These are phyloP conservation scores for Cytospora leucostoma DNA, from an alignment of 2,329 filamentous ascomycete species.

Conservation along the genomic window DNA sequence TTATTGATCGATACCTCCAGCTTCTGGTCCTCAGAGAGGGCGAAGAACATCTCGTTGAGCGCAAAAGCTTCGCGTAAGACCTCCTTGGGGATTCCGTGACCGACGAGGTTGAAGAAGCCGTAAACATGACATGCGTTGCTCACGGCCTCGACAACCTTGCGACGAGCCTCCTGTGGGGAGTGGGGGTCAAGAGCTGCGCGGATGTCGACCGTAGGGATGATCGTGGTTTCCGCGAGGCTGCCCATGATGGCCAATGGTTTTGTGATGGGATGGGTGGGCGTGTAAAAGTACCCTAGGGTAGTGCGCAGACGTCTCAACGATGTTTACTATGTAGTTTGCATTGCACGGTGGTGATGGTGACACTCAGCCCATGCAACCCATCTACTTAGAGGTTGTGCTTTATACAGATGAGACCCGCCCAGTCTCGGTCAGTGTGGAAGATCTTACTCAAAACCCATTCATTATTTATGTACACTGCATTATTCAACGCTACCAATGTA, in stretches of 20 bases:
- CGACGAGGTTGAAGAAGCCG: conserved; percentile 39
- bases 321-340: too few species aligned
- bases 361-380: too few species aligned
- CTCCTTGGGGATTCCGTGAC: conserved; percentile 35
- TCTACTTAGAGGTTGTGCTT: too few species aligned
- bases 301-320: too few species aligned
- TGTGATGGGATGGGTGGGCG: too few species aligned
- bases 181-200: conserved; percentile 31
- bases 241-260: conserved; percentile 44
- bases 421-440: too few species aligned
- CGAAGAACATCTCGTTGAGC: conserved; percentile 32
- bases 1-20: conserved; percentile 34
- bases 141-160: conserved; percentile 33
- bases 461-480: too few species aligned
- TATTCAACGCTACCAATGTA: too few species aligned
- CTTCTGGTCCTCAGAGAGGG: conserved; percentile 32
- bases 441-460: too few species aligned
- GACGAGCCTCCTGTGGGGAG: conserved; percentile 29
- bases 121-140: conserved; percentile 33
- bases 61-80: conserved; percentile 30
- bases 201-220: conserved; percentile 37
- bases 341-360: too few species aligned
- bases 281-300: too few species aligned
- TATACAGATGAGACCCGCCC: too few species aligned
- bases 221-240: conserved; percentile 31